Conservation (phyloP, 768 basidiomycete genomes). For the Krasilnikovozyma curviuscula region DNA sequence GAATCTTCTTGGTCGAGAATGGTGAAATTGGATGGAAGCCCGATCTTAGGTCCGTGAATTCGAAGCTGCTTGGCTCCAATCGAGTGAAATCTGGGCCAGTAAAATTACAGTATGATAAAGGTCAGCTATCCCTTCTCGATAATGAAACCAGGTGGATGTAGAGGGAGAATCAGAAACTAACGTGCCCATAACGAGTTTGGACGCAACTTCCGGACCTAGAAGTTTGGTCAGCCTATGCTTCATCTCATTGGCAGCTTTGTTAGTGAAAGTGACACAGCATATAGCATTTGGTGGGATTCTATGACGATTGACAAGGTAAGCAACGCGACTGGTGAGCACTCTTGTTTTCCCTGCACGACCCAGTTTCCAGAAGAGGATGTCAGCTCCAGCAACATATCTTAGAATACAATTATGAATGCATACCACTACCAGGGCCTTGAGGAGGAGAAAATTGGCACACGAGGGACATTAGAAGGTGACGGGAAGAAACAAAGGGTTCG, state of each 20-base stretch:
- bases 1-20: conserved; percentile 66
- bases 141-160: neutral
- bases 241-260: conserved; percentile 82
- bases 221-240: conserved; percentile 44
- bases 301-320: conserved; percentile 41
- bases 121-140: neutral
- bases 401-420: too few species aligned
- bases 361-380: too few species aligned
- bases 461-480: too few species aligned
- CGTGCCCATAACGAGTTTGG: conserved; percentile 34
- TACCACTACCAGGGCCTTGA: too few species aligned
- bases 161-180: conserved; percentile 10
- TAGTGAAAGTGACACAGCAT: conserved; percentile 71
- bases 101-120: neutral
- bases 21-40: conserved; percentile 52
- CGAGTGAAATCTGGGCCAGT: neutral
- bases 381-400: too few species aligned
- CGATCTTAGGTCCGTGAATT: conserved; percentile 40
- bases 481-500: too few species aligned
- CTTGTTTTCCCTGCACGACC: conserved; percentile 27
- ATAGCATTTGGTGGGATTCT: conserved; percentile 38
- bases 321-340: conserved; percentile 51
- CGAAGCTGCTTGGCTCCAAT: conserved; percentile 29
- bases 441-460: too few species aligned
- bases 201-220: conserved; percentile 41